A percentile compares a stretch with the other conserved stretches of the same genome.
These are phyloP conservation scores for Keithomyces neogunnii DNA, from an alignment of 2,329 filamentous ascomycete genomes.

Conservation along the genomic window DNA sequence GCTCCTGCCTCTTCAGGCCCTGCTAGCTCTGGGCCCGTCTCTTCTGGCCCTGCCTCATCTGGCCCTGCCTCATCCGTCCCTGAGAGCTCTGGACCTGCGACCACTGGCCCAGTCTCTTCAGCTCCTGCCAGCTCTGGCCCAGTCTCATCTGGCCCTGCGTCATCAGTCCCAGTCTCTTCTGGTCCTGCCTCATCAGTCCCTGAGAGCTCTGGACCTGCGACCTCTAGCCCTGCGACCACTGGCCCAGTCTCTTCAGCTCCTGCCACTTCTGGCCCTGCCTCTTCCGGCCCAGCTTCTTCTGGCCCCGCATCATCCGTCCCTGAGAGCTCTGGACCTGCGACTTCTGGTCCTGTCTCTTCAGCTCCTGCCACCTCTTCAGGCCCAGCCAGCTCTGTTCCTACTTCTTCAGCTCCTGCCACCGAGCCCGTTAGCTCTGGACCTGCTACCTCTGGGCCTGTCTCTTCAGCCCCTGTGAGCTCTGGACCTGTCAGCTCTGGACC, in stretches of 20 bases:
- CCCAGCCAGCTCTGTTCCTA: background rate
- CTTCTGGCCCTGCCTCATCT: too few relatives aligned
- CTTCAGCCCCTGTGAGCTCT: background rate
- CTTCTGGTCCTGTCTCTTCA: background rate
- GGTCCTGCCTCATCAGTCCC: background rate
- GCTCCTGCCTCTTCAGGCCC: too few relatives aligned
- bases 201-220: too few relatives aligned
- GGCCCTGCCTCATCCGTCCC: too few relatives aligned
- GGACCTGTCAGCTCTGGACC: background rate
- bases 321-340: background rate
- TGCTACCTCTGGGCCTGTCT: background rate
- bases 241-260: background rate
- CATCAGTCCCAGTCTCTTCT: background rate
- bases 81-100: too few relatives aligned
- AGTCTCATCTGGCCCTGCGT: background rate
- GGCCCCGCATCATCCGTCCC: background rate
- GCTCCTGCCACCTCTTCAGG: background rate
- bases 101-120: background rate
- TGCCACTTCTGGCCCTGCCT: background rate
- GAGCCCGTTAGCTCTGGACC: background rate
- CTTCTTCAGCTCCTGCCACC: background rate
- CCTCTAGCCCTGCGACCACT: background rate
- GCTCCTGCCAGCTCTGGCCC: background rate
- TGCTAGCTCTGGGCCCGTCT: too few relatives aligned
- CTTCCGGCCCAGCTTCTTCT: background rate